Evolutionary conservation across 495 filamentous ascomycete species (phyloP).

Genomic region (Venustampulla echinocandica): DNA sequence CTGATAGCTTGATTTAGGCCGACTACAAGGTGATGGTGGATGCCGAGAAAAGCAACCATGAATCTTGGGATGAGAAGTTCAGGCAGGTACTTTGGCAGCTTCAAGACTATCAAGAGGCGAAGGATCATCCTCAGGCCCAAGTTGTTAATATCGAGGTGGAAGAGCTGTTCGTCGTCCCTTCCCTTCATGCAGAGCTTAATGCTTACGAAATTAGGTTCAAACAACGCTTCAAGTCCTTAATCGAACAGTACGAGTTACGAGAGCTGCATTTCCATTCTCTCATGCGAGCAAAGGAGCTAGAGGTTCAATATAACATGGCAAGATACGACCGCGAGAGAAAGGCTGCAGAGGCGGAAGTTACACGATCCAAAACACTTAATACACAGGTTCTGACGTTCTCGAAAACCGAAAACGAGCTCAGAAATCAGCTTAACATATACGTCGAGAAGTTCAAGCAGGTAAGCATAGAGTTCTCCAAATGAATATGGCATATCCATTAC

Average conservation of each 20-base stretch:
- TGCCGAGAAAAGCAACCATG: slow-evolving; percentile 68
- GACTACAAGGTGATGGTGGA: slow-evolving; percentile 83
- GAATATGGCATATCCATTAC: neutral
- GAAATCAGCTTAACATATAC: slow-evolving; percentile 95
- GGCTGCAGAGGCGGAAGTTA: slow-evolving; percentile 68
- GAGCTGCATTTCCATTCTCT: slow-evolving; percentile 86
- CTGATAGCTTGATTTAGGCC: slow-evolving; percentile 48
- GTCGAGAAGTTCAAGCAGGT: slow-evolving; percentile 99
- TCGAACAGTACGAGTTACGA: slow-evolving; percentile 90
- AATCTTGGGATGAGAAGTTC: slow-evolving; percentile 76
- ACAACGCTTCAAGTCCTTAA: slow-evolving; percentile 82
- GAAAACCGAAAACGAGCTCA: slow-evolving; percentile 86
- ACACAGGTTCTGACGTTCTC: slow-evolving; percentile 91
- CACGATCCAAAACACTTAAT: slow-evolving; percentile 73
- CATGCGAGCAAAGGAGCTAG: slow-evolving; percentile 89
- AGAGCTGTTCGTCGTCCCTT: slow-evolving; percentile 57
- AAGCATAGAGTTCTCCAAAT: slow-evolving; percentile 26
- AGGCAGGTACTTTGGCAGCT: slow-evolving; percentile 67
- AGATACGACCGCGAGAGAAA: slow-evolving; percentile 85
- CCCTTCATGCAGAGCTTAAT: neutral
- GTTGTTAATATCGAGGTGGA: slow-evolving; percentile 74
- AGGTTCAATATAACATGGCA: slow-evolving; percentile 82
- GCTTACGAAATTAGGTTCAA: slow-evolving; percentile 53
- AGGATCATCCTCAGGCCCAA: slow-evolving; percentile 65
- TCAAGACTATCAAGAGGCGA: slow-evolving; percentile 69